Evolutionary conservation across 192 early-diverging fungal species (phyloP).

Genomic region (Linnemannia exigua): DNA sequence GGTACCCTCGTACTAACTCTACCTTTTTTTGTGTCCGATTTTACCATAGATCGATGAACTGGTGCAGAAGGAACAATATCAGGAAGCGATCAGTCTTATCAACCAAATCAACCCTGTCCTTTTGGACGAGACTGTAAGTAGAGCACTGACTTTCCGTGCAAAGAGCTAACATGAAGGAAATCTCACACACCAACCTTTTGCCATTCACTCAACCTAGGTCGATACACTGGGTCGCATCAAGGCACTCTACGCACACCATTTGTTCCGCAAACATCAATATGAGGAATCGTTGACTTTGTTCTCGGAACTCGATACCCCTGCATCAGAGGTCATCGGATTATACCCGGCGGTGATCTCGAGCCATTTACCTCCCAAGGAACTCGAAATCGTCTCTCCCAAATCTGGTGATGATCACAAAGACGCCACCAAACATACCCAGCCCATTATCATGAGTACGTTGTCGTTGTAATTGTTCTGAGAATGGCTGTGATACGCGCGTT

Average conservation of each 20-base stretch:
- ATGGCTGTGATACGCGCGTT: neutral
- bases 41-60: slow-evolving; percentile 76
- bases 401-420: slow-evolving; percentile 24
- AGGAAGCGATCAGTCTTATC: slow-evolving; percentile 82
- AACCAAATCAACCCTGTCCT: slow-evolving; percentile 82
- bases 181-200: neutral
- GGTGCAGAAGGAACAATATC: slow-evolving; percentile 76
- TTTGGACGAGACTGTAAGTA: slow-evolving; percentile 71
- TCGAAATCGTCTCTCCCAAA: slow-evolving; percentile 45
- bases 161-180: neutral
- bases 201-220: slow-evolving; percentile 24
- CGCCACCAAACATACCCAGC: slow-evolving; percentile 21
- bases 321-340: slow-evolving; percentile 76
- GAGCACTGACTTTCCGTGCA: neutral
- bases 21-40: slow-evolving; percentile 35
- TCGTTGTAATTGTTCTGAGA: neutral
- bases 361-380: slow-evolving; percentile 59
- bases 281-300: slow-evolving; percentile 78
- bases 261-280: slow-evolving; percentile 75
- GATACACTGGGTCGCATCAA: slow-evolving; percentile 74
- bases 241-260: slow-evolving; percentile 76
- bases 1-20: neutral
- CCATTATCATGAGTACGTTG: slow-evolving; percentile 49
- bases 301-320: slow-evolving; percentile 73
- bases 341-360: slow-evolving; percentile 81